Evolutionary conservation across 768 basidiomycete species (phyloP).

Genomic region (Saitozyma sp.): DNA sequence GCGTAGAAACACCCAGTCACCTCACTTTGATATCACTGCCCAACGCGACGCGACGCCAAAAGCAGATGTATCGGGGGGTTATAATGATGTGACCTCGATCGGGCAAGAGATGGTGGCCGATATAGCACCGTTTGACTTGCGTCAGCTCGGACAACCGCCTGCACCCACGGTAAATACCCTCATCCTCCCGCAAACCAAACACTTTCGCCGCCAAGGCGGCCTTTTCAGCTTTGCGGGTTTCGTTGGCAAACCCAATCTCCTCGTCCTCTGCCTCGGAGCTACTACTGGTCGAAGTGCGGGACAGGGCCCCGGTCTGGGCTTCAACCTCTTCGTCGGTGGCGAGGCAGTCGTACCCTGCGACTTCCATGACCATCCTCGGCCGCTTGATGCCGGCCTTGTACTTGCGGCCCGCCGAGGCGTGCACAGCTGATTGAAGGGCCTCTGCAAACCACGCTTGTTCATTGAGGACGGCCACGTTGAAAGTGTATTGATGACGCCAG

Average conservation of each 20-base stretch:
- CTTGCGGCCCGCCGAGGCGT: conserved; percentile 7
- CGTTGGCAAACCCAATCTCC: conserved; percentile 6
- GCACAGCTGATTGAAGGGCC: conserved; percentile 31
- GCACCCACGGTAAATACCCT: conserved; percentile 45
- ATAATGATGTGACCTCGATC: conserved; percentile 50
- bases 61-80: conserved; percentile 44
- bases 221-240: conserved; percentile 33
- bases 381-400: conserved; percentile 21
- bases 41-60: conserved; percentile 42
- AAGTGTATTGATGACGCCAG: conserved; percentile 14
- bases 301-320: background rate
- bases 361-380: conserved; percentile 34
- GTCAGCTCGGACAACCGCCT: conserved; percentile 6
- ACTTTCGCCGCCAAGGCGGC: conserved; percentile 35
- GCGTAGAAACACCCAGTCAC: background rate
- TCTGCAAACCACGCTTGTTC: conserved; percentile 42
- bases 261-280: conserved; percentile 13
- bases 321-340: conserved; percentile 36
- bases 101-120: conserved; percentile 39
- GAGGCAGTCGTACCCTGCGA: conserved; percentile 39
- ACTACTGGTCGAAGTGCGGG: conserved; percentile 3
- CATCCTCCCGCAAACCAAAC: conserved; percentile 41
- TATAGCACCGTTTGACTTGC: conserved; percentile 49
- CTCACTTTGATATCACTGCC: conserved; percentile 49
- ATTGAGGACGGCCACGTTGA: conserved; percentile 49